phyloP scores from a whole-genome alignment of 2,329 filamentous ascomycete species.

The Sporothrix brasiliensis region DNA sequence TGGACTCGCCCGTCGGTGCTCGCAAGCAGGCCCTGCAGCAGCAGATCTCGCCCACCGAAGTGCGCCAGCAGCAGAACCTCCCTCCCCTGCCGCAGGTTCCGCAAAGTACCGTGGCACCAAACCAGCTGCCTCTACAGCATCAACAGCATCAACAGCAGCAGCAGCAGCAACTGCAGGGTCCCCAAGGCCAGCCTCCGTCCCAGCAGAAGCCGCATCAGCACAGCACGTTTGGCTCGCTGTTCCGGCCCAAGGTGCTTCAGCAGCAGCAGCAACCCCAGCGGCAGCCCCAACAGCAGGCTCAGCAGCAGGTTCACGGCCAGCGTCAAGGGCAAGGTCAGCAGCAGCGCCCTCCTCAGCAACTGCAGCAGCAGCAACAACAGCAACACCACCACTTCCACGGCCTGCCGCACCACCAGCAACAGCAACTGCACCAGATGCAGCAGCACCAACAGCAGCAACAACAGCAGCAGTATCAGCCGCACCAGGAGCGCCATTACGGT shows the following conservation, averaged over 20 bases:
- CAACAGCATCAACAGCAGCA: not conserved
- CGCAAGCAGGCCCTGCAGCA: slow-evolving; percentile 31
- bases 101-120: slow-evolving; percentile 4
- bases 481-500: slow-evolving; percentile 44
- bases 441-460: slow-evolving; percentile 1
- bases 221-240: slow-evolving; percentile 19
- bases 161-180: not conserved
- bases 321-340: not conserved
- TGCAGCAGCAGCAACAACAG: slow-evolving; percentile 15
- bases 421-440: not conserved
- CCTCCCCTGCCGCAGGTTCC: not conserved
- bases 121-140: not conserved
- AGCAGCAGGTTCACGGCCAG: not conserved
- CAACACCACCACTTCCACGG: not conserved
- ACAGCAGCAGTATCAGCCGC: not conserved
- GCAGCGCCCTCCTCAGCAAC: not conserved
- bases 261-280: not conserved
- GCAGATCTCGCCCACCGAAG: slow-evolving; percentile 32
- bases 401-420: slow-evolving; percentile 7
- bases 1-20: not conserved
- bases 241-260: slow-evolving; percentile 7
- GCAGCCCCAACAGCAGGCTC: not conserved
- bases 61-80: slow-evolving; percentile 10
- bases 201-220: slow-evolving; percentile 6
- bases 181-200: not conserved